Conservation (phyloP, 768 basidiomycete species). For the Phlegmacium glaucopus region DNA sequence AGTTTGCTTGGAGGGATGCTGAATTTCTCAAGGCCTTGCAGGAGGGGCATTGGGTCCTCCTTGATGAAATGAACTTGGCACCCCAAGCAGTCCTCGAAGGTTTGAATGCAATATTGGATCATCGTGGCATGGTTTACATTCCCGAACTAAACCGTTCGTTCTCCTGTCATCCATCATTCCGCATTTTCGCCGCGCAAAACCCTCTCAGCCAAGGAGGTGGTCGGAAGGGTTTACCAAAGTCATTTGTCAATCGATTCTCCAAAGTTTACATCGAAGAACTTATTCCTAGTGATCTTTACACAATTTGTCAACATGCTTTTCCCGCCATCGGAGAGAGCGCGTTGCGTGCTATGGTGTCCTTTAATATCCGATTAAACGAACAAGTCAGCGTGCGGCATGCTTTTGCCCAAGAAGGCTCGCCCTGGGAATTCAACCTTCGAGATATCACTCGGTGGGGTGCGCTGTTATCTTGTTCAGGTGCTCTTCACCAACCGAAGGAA, state of each 20-base stretch:
- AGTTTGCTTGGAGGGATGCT: conserved; percentile 97
- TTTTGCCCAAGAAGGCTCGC: conserved; percentile 79
- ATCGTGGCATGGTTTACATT: conserved; percentile 91
- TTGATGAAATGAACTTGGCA: conserved; percentile 99
- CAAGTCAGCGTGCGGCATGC: conserved; percentile 58
- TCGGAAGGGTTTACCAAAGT: conserved; percentile 94
- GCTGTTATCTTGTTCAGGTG: conserved; percentile 36
- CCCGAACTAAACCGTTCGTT: conserved; percentile 94
- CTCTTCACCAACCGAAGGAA: conserved; percentile 49
- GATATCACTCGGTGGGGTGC: conserved; percentile 89
- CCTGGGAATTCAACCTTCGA: conserved; percentile 98
- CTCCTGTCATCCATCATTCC: conserved; percentile 85
- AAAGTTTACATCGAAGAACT: conserved; percentile 93
- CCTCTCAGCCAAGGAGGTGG: conserved; percentile 95
- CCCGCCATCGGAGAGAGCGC: conserved; percentile 51
- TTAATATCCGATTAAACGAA: conserved; percentile 69
- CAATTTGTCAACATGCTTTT: conserved; percentile 75
- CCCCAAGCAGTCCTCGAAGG: conserved; percentile 97
- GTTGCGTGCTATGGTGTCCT: conserved; percentile 75
- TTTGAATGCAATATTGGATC: conserved; percentile 93
- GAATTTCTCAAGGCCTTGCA: conserved; percentile 93
- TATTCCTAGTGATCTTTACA: conserved; percentile 66
- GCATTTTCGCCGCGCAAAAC: conserved; percentile 97
- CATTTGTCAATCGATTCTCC: conserved; percentile 98
- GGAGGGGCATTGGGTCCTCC: conserved; percentile 94